Conservation (phyloP, 129 eudicot genomes). For the Sambucus nigra region DNA sequence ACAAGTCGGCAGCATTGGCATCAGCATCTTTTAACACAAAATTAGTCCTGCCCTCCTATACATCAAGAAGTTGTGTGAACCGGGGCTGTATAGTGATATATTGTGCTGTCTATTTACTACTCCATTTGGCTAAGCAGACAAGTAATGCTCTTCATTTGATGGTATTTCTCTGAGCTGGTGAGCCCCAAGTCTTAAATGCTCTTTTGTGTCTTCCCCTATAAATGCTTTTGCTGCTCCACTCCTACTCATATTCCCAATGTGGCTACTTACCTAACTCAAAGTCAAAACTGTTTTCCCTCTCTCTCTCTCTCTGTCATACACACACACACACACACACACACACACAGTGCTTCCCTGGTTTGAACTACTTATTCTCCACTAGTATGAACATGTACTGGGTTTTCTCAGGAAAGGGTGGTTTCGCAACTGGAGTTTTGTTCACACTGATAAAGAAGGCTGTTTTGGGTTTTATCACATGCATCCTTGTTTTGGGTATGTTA, state of each 20-base stretch:
- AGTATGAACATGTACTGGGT: too few relatives aligned
- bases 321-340: not conserved
- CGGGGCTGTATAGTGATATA: too few relatives aligned
- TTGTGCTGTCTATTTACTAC: too few relatives aligned
- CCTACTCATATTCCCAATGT: not conserved
- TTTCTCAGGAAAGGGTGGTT: constrained; percentile 10
- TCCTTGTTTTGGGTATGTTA: constrained; percentile 45
- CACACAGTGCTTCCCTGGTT: not conserved
- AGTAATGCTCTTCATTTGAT: not conserved
- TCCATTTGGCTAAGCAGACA: not conserved
- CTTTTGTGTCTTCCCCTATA: not conserved
- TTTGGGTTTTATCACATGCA: constrained; percentile 31
- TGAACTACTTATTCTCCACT: too few relatives aligned
- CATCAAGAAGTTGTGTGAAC: not conserved
- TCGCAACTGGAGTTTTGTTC: constrained; percentile 12
- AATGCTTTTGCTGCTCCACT: constrained; percentile 1
- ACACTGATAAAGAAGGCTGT: constrained; percentile 18
- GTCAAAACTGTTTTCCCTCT: not conserved
- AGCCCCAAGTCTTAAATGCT: constrained; percentile 10
- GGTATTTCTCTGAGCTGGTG: not conserved
- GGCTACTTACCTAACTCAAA: not conserved
- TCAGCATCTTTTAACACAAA: not conserved
- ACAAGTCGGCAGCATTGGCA: not conserved
- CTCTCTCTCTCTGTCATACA: not conserved
- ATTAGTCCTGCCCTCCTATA: not conserved